Evolutionary conservation across 768 basidiomycete genomes (phyloP), one percentile per base, ranked within the genome.

Genomic region (Mycena amicta): DNA sequence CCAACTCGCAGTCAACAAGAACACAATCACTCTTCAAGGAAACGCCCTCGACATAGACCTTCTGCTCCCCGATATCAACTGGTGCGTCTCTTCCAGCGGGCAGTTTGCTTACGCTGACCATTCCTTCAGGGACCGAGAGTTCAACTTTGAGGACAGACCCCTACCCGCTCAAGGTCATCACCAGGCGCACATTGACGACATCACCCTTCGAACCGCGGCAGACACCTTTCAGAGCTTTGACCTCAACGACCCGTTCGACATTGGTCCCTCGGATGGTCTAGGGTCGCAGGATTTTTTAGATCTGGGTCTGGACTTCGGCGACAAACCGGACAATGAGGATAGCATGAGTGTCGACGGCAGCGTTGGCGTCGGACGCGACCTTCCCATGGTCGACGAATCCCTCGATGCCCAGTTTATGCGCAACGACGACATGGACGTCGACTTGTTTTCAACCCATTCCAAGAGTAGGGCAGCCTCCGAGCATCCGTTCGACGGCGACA

Each of bases 261-360:
- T 92, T 46, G 90, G 88, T 3, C 88, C 88, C 16, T 83, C 84
- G 0, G 90, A 89, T 63, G 93, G 91, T 30, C 91, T 95, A 63
- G 92, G 90, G 22, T 93, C 93, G 2, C 89, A 92, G 69, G 92
- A 92, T 69, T 90, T 88, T 68, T 68, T 89, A 27, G 91, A 92
- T 69, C 77, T 94, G 27, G 92, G 88, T 54, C 80, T 93, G 52
- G 85, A 88, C 64, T 90, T 91, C 69, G 92, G 85, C 46, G 89
- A 86, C 58, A 70, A 70, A 13, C 57, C 57, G 37, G 74, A 74
- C 26, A 72, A 72, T 43, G 81, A 79, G 41, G 87, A 89, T 23
- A 75, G 67, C 52, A 83, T 83, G 76, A 83, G 82, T 56, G 71
- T 82, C 6, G 80, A 80, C 45, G 82, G 73, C 56, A 91, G 89